A percentile compares a stretch with the other conserved stretches of the same genome.
Evolutionary conservation across 768 basidiomycete species (phyloP).

Genomic region (Coprinopsis cinerea): DNA sequence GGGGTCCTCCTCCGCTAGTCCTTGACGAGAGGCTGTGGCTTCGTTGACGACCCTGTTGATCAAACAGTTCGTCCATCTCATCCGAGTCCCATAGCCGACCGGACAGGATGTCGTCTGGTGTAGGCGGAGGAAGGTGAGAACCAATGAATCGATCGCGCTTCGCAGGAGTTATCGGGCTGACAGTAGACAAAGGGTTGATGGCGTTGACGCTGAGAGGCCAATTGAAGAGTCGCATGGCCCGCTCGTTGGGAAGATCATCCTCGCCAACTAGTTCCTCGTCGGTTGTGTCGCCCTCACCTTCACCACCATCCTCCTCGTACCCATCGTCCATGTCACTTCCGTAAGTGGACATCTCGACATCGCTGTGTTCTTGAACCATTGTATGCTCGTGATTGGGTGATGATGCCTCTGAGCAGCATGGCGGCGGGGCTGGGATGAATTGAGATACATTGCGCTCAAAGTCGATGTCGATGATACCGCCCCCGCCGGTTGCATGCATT

Average conservation of each 20-base stretch:
- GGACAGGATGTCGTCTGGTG: constrained; percentile 63
- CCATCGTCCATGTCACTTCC: constrained; percentile 39
- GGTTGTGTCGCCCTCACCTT: constrained; percentile 69
- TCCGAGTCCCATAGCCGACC: constrained; percentile 48
- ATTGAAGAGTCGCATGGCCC: constrained; percentile 66
- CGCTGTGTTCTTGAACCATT: constrained; percentile 31
- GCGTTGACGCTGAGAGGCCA: constrained; percentile 57
- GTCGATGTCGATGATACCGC: constrained; percentile 59
- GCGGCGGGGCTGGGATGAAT: constrained; percentile 42
- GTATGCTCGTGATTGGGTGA: constrained; percentile 28
- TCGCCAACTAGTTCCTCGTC: constrained; percentile 82
- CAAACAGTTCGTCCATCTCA: constrained; percentile 23
- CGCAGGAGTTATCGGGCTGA: constrained; percentile 50
- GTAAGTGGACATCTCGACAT: constrained; percentile 35
- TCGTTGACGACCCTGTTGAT: constrained; percentile 4
- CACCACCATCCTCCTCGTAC: constrained; percentile 43
- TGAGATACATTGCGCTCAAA: constrained; percentile 60
- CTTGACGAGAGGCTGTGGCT: constrained; percentile 6
- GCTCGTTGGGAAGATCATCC: constrained; percentile 66
- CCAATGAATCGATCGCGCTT: constrained; percentile 6
- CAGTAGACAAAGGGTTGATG: constrained; percentile 72
- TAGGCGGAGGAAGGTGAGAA: constrained; percentile 30
- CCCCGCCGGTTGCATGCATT: constrained; percentile 35
- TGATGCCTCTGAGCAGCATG: constrained; percentile 13
- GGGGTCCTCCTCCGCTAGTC: constrained; percentile 22